phyloP scores from a whole-genome alignment of 2,329 filamentous ascomycete genomes.

The Fusarium sacchari region DNA sequence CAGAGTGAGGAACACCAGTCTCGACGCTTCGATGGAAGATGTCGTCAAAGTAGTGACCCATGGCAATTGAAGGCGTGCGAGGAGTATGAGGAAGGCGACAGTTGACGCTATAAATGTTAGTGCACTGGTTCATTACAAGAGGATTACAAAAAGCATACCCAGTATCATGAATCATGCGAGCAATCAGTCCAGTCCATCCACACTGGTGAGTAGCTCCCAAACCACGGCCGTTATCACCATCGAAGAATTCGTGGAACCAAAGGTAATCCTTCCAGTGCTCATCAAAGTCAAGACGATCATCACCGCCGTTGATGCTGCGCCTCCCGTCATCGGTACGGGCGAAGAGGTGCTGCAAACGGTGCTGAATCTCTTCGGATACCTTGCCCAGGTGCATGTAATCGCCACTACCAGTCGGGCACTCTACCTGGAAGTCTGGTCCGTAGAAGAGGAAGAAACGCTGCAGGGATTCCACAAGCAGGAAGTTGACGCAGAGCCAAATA shows the following conservation, averaged over 20 bases:
- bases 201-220: constrained; percentile 94
- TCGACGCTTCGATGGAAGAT: constrained; percentile 67
- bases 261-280: constrained; percentile 85
- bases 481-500: constrained; percentile 97
- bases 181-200: constrained; percentile 95
- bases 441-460: constrained; percentile 97
- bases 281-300: constrained; percentile 88
- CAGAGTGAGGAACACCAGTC: constrained; percentile 50
- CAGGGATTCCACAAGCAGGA: constrained; percentile 91
- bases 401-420: constrained; percentile 92
- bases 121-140: background rate
- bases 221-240: constrained; percentile 88
- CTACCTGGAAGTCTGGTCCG: constrained; percentile 85
- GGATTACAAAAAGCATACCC: constrained; percentile 69
- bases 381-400: constrained; percentile 96
- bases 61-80: constrained; percentile 82
- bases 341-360: constrained; percentile 92
- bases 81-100: constrained; percentile 94
- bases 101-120: constrained; percentile 73
- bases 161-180: constrained; percentile 97
- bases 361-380: constrained; percentile 93
- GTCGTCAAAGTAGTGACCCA: constrained; percentile 96
- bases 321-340: constrained; percentile 84
- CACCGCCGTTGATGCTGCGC: constrained; percentile 87
- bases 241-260: constrained; percentile 98